phyloP scores from a whole-genome alignment of 768 basidiomycete genomes.

The Sarcodon sp. region DNA sequence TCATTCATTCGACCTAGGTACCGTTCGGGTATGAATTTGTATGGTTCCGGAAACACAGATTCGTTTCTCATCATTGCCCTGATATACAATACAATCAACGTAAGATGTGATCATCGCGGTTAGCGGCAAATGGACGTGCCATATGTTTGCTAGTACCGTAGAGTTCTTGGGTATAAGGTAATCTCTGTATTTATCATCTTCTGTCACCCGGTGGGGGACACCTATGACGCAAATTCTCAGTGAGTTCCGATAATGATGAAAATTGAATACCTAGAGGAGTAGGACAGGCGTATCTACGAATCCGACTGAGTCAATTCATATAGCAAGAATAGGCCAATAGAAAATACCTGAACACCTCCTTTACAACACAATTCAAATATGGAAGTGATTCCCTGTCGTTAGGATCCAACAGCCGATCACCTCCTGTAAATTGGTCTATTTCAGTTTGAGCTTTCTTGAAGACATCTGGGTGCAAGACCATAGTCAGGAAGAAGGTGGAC shows the following conservation, averaged over 20 bases:
- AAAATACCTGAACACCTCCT: constrained; percentile 9
- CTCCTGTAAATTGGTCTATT: constrained; percentile 27
- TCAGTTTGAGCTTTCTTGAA: constrained; percentile 27
- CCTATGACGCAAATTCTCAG: constrained; percentile 2
- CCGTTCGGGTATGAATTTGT: not conserved
- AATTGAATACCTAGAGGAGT: constrained; percentile 6
- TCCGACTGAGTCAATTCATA: not conserved
- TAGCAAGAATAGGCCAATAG: not conserved
- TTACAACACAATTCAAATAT: constrained; percentile 22
- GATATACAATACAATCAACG: not conserved
- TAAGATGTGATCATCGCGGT: not conserved
- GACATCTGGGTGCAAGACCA: constrained; percentile 24
- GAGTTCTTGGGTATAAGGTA: constrained; percentile 10
- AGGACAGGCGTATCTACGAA: constrained; percentile 7
- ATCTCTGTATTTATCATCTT: constrained; percentile 12
- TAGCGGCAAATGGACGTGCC: not conserved
- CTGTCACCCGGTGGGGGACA: constrained; percentile 9
- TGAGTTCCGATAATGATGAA: not conserved
- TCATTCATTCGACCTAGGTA: not conserved
- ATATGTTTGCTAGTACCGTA: not conserved
- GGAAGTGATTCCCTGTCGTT: constrained; percentile 26
- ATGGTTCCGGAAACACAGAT: not conserved
- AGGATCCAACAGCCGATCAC: constrained; percentile 24
- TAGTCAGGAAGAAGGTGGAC: constrained; percentile 26
- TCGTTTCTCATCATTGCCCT: not conserved